Conservation (phyloP, 352 stramenopile species). For the Blastocystis hominis region DNA sequence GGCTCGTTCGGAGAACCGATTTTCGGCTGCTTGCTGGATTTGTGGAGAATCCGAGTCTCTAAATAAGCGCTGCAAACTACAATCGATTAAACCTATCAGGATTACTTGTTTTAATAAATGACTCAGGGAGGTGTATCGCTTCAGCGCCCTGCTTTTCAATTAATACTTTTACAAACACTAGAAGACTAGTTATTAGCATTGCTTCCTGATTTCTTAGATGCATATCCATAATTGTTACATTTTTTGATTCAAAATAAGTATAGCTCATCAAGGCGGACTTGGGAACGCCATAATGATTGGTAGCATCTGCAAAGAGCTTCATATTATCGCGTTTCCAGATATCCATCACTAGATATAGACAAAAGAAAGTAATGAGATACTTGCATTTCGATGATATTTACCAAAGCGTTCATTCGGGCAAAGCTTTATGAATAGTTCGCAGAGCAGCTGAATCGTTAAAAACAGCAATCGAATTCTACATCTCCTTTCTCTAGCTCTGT, state of each 20-base stretch:
- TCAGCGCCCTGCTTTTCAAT: slow-evolving; percentile 19
- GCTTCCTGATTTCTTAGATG: not conserved
- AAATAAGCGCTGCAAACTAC: slow-evolving; percentile 38
- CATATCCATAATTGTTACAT: not conserved
- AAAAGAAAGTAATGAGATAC: not conserved
- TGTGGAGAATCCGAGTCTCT: slow-evolving; percentile 41
- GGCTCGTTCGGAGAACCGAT: not conserved
- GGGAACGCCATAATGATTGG: slow-evolving; percentile 23
- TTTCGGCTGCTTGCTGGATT: not conserved
- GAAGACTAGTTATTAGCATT: slow-evolving; percentile 30
- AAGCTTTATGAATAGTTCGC: slow-evolving; percentile 20
- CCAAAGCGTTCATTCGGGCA: slow-evolving; percentile 14
- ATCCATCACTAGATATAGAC: not conserved
- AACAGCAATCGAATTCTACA: not conserved
- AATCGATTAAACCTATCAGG: not conserved
- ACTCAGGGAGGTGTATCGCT: slow-evolving; percentile 11
- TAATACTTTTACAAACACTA: slow-evolving; percentile 48
- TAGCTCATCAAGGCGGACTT: slow-evolving; percentile 40
- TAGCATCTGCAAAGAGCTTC: slow-evolving; percentile 43
- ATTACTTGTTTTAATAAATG: slow-evolving; percentile 20
- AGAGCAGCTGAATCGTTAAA: not conserved
- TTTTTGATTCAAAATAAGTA: slow-evolving; percentile 43
- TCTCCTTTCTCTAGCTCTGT: slow-evolving; percentile 13
- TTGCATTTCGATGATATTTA: not conserved
- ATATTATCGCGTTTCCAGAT: slow-evolving; percentile 51